Evolutionary conservation across 345 rosid genomes (phyloP).

Genomic region (Pistacia atlantica): DNA sequence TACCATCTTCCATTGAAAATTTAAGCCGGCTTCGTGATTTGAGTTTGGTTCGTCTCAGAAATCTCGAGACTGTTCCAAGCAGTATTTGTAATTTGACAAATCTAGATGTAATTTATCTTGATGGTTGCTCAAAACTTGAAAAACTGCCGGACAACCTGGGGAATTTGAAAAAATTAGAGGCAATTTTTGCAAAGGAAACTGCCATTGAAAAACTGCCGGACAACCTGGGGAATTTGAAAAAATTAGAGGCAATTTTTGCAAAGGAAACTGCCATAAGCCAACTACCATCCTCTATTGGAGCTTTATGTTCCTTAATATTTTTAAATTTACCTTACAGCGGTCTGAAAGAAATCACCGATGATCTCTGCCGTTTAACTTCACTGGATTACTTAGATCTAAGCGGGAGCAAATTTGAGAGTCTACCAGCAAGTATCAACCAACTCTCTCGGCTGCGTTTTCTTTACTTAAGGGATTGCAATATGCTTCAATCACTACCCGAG

Average conservation of each 20-base stretch:
- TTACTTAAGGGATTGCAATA: too few relatives aligned
- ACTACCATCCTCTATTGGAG: not conserved
- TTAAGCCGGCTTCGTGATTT: not conserved
- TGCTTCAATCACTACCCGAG: too few relatives aligned
- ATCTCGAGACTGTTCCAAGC: constrained; percentile 1
- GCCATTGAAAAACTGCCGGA: not conserved
- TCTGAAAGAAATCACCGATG: not conserved
- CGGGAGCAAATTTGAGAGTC: not conserved
- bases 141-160: not conserved
- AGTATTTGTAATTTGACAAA: not conserved
- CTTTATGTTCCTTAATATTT: not conserved
- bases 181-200: too few relatives aligned
- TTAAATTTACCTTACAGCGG: not conserved
- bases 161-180: too few relatives aligned
- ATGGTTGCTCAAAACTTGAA: not conserved
- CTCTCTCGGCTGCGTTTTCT: not conserved
- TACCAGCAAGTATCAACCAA: not conserved
- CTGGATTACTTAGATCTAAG: not conserved
- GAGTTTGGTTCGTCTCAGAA: not conserved
- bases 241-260: too few relatives aligned
- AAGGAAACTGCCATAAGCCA: too few relatives aligned
- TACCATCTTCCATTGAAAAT: too few relatives aligned
- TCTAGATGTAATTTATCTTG: not conserved
- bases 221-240: not conserved
- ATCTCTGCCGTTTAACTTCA: not conserved